Base-by-base conservation (phyloP, 1,284 basidiomycete genomes). In the Ustilago nuda region DNA sequence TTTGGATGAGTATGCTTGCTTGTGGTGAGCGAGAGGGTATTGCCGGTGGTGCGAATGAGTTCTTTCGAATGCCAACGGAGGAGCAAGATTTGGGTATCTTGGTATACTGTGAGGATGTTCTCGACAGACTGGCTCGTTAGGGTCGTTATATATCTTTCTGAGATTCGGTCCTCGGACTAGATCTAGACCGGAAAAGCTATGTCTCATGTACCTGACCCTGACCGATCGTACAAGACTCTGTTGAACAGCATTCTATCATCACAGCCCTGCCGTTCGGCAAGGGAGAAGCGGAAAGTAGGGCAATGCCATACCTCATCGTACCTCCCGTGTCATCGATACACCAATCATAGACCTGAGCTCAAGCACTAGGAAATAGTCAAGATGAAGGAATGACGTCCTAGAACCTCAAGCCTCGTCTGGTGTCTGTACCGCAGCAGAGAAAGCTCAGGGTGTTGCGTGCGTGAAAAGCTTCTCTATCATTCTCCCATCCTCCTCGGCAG, bases 231-330 rank as follows among this genome's bases (percentile, higher is more conserved):
- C 3, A 45, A 45, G 43, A n/a, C 17, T n/a, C 17, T 4, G 45
- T n/a, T n/a, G 15, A 19, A 19, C 17, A 19, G 45, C 36, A 37
- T 13, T 9, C 8, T 4, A 17, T 45, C 17, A 45, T 15, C 13
- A 45, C n/a, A 17, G 8, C 43, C n/a, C n/a, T 15, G 8, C 19
- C n/a, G 43, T 11, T 8, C 43, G 15, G 43, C 43, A 19, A 50
- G 15, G 48, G 11, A 53, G 51, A 30, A 17, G 15, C 7, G 48
- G 19, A 56, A 56, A 61, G 41, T 36, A 54, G 17, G 60, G 33
- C 60, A 61, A 61, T 52, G 33, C 19, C n/a, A 41, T 52, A 61
- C 52, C 60, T 61, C 60, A 61, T 61, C 60, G 52, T 48, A 8
- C 60, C 37, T 33, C 35, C 30, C 8, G n/a, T n/a, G 23, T 17